Percentiles rank a stretch among this genome's conserved stretches.
Evolutionary conservation across 2,329 filamentous ascomycete genomes (phyloP).

Genomic region (Sporothrix pallida): DNA sequence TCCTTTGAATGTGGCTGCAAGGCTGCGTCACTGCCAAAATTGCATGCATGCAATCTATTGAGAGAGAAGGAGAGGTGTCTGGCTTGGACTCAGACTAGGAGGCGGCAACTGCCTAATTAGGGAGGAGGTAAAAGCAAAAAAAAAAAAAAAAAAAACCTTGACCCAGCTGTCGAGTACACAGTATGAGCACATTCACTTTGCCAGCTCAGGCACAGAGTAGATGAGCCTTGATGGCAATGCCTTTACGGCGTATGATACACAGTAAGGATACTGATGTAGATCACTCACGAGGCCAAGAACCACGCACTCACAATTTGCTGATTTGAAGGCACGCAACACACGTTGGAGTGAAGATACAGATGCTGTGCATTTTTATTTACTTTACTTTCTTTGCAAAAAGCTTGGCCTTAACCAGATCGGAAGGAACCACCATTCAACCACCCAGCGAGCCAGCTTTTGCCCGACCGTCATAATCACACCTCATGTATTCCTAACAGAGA

Average conservation of each 20-base stretch:
- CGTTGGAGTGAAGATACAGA: too few relatives aligned
- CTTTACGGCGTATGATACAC: too few relatives aligned
- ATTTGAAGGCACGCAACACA: background rate
- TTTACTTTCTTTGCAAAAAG: background rate
- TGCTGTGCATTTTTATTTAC: too few relatives aligned
- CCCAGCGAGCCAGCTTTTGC: too few relatives aligned
- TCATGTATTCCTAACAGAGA: background rate
- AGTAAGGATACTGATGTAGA: too few relatives aligned
- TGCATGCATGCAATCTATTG: background rate
- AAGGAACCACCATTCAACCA: background rate
- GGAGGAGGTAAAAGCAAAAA: constrained; percentile 22
- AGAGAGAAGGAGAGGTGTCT: background rate
- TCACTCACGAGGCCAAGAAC: too few relatives aligned
- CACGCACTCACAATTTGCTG: background rate
- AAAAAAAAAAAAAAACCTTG: background rate
- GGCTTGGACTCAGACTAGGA: background rate
- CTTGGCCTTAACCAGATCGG: constrained; percentile 3
- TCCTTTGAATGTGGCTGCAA: constrained; percentile 26
- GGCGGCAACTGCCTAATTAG: constrained; percentile 30
- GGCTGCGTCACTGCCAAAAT: constrained; percentile 5
- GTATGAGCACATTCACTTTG: too few relatives aligned
- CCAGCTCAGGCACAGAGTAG: too few relatives aligned
- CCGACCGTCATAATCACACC: background rate
- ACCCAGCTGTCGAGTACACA: too few relatives aligned
- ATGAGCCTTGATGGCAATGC: too few relatives aligned